phyloP scores from a whole-genome alignment of 192 early-diverging fungal genomes.

The Coemansia pectinata region DNA sequence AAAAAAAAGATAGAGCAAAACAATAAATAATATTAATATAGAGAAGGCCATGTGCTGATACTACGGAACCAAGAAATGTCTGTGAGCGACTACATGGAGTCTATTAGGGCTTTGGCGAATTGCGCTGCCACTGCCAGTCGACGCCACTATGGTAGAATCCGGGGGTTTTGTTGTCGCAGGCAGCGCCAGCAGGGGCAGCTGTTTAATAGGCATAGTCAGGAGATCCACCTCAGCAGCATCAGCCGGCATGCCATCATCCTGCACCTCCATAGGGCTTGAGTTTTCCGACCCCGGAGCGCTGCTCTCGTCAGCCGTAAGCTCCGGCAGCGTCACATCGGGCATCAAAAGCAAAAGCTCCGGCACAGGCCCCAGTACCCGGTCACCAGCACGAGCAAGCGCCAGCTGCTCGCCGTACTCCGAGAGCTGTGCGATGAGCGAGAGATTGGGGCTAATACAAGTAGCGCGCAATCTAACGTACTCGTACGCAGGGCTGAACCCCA shows the following conservation, averaged over 20 bases:
- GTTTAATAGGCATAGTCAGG: neutral
- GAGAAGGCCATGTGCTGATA: neutral
- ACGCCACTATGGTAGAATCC: neutral
- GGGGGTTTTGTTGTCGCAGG: neutral
- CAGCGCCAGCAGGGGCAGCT: neutral
- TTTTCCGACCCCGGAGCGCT: conserved; percentile 23
- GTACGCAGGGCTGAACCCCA: conserved; percentile 68
- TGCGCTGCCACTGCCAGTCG: neutral
- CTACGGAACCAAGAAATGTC: conserved; percentile 18
- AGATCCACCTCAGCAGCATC: neutral
- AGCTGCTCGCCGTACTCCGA: conserved; percentile 61
- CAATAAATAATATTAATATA: neutral
- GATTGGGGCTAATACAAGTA: conserved; percentile 79
- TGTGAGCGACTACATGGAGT: conserved; percentile 10
- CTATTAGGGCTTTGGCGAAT: neutral
- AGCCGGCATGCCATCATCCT: neutral
- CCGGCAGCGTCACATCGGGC: neutral
- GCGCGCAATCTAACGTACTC: conserved; percentile 71
- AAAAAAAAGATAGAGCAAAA: neutral
- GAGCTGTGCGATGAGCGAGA: conserved; percentile 78
- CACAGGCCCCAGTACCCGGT: neutral
- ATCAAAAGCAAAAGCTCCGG: neutral
- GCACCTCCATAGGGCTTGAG: conserved; percentile 17
- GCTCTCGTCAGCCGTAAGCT: conserved; percentile 2
- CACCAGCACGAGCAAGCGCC: neutral